Evolutionary conservation across 2,329 filamentous ascomycete species (phyloP).

Genomic region (Knufia petricola): DNA sequence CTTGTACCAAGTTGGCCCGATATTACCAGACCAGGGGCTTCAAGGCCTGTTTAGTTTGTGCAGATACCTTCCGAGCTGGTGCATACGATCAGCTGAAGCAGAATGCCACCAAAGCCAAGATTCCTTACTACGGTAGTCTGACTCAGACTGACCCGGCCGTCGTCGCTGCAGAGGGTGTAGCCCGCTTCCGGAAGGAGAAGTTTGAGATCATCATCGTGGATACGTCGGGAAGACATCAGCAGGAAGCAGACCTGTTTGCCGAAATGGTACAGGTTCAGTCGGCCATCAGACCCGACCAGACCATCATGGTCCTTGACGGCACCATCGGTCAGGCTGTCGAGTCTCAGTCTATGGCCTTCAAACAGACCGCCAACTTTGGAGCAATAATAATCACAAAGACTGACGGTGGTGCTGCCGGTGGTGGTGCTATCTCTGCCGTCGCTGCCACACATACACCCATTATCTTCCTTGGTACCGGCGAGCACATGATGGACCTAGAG

Average conservation of each 20-base stretch:
- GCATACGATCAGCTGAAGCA: slow-evolving; percentile 98
- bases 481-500: slow-evolving; percentile 93
- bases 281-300: slow-evolving; percentile 86
- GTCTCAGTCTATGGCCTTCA: slow-evolving; percentile 90
- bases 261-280: slow-evolving; percentile 96
- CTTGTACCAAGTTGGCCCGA: slow-evolving; percentile 89
- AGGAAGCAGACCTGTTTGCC: slow-evolving; percentile 88
- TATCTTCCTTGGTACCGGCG: slow-evolving; percentile 94
- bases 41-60: slow-evolving; percentile 87
- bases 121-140: slow-evolving; percentile 93
- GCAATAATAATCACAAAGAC: slow-evolving; percentile 99
- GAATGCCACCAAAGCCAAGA: slow-evolving; percentile 97
- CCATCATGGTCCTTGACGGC: slow-evolving; percentile 94
- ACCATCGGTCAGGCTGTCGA: slow-evolving; percentile 96
- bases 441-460: slow-evolving; percentile 94
- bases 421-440: slow-evolving; percentile 94
- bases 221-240: slow-evolving; percentile 87
- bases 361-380: slow-evolving; percentile 91
- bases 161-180: slow-evolving; percentile 89
- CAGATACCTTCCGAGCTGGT: slow-evolving; percentile 95
- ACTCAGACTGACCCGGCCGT: slow-evolving; percentile 93
- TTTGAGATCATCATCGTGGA: slow-evolving; percentile 99
- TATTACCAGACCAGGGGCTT: slow-evolving; percentile 93
- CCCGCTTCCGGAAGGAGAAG: slow-evolving; percentile 97
- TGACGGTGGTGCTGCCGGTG: slow-evolving; percentile 87